Conservation (phyloP, 495 filamentous ascomycete species). For the Trichoderma reesei region DNA sequence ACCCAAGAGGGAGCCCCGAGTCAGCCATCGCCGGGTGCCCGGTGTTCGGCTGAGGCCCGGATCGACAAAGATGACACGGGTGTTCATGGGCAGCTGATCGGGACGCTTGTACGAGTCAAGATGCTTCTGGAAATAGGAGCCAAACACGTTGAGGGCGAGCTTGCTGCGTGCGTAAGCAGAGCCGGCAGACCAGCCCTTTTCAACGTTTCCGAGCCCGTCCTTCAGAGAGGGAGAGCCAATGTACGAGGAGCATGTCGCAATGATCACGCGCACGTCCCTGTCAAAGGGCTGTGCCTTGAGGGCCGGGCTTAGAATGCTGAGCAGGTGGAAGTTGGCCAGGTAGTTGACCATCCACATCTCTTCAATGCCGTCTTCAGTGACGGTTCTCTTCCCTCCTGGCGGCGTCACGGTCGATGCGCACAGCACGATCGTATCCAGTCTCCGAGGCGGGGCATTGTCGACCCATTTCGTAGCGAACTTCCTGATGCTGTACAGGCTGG, state of each 20-base stretch:
- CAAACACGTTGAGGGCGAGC: constrained; percentile 80
- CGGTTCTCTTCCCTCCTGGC: constrained; percentile 37
- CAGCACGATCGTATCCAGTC: constrained; percentile 88
- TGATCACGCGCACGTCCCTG: constrained; percentile 79
- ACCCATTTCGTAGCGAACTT: constrained; percentile 98
- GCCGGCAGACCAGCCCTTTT: constrained; percentile 40
- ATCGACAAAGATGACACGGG: constrained; percentile 73
- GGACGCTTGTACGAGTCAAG: constrained; percentile 70
- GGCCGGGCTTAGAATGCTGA: constrained; percentile 81
- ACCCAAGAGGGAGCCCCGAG: constrained; percentile 73
- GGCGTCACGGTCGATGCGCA: constrained; percentile 71
- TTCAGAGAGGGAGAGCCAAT: constrained; percentile 58
- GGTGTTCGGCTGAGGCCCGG: constrained; percentile 78
- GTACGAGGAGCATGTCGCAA: constrained; percentile 80
- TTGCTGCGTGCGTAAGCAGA: constrained; percentile 77
- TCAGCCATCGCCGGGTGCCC: constrained; percentile 77
- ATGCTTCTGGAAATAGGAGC: constrained; percentile 80
- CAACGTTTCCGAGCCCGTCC: constrained; percentile 22
- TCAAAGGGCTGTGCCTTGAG: constrained; percentile 85
- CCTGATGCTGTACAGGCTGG: constrained; percentile 77
- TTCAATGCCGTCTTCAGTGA: constrained; percentile 73
- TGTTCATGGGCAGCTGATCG: constrained; percentile 69
- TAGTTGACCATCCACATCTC: constrained; percentile 91
- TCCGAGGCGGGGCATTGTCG: constrained; percentile 82
- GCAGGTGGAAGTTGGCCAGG: constrained; percentile 86